Conservation (phyloP, 1,139 yeast species). For the Suhomyces coccinellae region DNA sequence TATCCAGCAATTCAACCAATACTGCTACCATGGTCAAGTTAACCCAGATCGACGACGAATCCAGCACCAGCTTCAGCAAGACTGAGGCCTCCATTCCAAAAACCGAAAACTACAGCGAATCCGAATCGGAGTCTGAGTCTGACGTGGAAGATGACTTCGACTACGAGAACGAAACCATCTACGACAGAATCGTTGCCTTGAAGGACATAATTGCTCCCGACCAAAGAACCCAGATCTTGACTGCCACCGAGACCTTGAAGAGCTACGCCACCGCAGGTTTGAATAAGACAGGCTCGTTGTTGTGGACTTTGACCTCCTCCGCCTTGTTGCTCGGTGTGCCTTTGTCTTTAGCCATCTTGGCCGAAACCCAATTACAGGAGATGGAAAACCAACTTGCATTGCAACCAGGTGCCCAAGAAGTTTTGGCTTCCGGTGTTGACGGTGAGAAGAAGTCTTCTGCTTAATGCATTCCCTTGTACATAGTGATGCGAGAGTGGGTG, state of each 20-base stretch:
- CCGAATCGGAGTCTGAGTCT: conserved; percentile 48
- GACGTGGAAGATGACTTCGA: conserved; percentile 75
- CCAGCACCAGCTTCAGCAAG: conserved; percentile 37
- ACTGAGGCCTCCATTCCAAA: conserved; percentile 16
- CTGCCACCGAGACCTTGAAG: conserved; percentile 36
- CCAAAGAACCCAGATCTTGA: conserved; percentile 59
- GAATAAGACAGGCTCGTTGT: conserved; percentile 64
- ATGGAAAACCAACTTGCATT: conserved; percentile 90
- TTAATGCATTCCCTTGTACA: conserved; percentile 12
- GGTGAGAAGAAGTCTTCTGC: conserved; percentile 34
- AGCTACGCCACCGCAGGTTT: conserved; percentile 47
- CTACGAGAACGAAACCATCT: conserved; percentile 75
- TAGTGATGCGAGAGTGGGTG: conserved; percentile 8
- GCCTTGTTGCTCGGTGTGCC: conserved; percentile 91
- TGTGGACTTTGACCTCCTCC: conserved; percentile 86
- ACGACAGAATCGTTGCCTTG: conserved; percentile 86
- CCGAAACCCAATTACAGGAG: conserved; percentile 91
- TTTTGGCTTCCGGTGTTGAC: conserved; percentile 68
- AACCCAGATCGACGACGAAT: conserved; percentile 66
- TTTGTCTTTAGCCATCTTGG: conserved; percentile 79
- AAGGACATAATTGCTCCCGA: conserved; percentile 90
- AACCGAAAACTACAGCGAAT: conserved; percentile 28
- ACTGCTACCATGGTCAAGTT: conserved; percentile 61
- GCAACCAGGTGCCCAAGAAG: conserved; percentile 82
- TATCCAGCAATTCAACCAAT: conserved; percentile 5